These are phyloP conservation scores for Lathyrus sativus DNA, from an alignment of 306 rosid genomes.

Conservation along the genomic window DNA sequence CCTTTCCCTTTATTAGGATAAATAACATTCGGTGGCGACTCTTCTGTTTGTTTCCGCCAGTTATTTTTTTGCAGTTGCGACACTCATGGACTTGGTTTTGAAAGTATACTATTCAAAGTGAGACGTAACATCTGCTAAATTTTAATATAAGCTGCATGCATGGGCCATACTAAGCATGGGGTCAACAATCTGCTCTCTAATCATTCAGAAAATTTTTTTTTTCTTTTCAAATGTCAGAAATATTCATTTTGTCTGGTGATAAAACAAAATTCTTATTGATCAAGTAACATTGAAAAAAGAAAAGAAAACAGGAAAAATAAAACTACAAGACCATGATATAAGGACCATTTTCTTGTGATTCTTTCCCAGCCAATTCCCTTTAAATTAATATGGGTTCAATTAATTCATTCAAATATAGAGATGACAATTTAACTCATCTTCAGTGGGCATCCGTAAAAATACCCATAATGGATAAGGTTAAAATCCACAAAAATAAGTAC, in stretches of 20 bases:
- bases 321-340: constrained; percentile 25
- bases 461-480: no score
- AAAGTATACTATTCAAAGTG: constrained; percentile 52
- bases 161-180: constrained; percentile 43
- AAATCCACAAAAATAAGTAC: no score
- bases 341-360: constrained; percentile 44
- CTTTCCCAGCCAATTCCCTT: constrained; percentile 41
- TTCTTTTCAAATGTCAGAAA: constrained; percentile 46
- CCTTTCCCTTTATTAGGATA: no score
- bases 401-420: constrained; percentile 7
- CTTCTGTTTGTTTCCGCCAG: no score
- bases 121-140: constrained; percentile 51
- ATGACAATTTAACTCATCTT: no score
- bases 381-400: constrained; percentile 37
- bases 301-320: background rate
- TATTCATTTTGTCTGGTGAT: constrained; percentile 68
- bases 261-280: constrained; percentile 43
- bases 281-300: constrained; percentile 18
- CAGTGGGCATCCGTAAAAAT: no score
- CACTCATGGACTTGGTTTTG: constrained; percentile 43
- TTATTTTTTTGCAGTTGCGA: no score
- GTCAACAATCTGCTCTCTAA: constrained; percentile 42
- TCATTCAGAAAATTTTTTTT: constrained; percentile 32
- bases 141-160: constrained; percentile 32
- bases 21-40: no score